A percentile compares a stretch with the other conserved stretches of the same genome.
Evolutionary conservation across 495 filamentous ascomycete genomes (phyloP).

Genomic region (Hypoxylon cercidicola): DNA sequence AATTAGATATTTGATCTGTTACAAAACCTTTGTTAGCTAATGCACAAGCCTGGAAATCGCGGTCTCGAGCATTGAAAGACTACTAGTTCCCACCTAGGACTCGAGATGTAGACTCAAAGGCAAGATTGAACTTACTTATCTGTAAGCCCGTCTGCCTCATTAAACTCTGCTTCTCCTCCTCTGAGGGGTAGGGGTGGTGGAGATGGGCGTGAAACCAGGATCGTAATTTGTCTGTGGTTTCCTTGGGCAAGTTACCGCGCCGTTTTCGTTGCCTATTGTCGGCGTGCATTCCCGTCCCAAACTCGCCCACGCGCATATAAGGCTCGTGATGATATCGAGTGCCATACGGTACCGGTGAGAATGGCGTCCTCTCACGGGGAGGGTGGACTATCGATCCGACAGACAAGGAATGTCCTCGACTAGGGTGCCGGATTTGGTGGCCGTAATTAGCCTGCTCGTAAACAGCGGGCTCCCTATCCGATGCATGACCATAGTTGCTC

Average conservation of each 20-base stretch:
- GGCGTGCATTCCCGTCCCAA: slow-evolving; percentile 43
- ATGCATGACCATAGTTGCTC: slow-evolving; percentile 31
- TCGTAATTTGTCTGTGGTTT: slow-evolving; percentile 83
- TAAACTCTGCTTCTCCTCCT: slow-evolving; percentile 88
- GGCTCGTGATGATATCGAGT: slow-evolving; percentile 37
- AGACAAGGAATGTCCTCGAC: slow-evolving; percentile 51
- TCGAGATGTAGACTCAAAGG: not conserved
- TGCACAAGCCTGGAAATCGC: not conserved
- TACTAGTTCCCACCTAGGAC: not conserved
- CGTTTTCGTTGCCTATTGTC: slow-evolving; percentile 69
- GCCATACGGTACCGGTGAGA: slow-evolving; percentile 46
- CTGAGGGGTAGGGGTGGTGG: slow-evolving; percentile 85
- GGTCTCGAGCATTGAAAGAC: not conserved
- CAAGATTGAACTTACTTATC: slow-evolving; percentile 72
- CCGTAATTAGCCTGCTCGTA: slow-evolving; percentile 31
- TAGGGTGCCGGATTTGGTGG: slow-evolving; percentile 48
- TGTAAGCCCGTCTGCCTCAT: slow-evolving; percentile 79
- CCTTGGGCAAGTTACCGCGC: slow-evolving; percentile 86
- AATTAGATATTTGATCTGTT: slow-evolving; percentile 82
- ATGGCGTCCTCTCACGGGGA: slow-evolving; percentile 45
- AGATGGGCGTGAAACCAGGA: slow-evolving; percentile 82
- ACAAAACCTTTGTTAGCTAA: slow-evolving; percentile 21
- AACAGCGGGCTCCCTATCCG: slow-evolving; percentile 31
- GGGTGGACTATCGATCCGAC: slow-evolving; percentile 41
- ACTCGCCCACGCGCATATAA: slow-evolving; percentile 43